Base-by-base conservation (phyloP, 2,329 filamentous ascomycete species). In the Penicillium sp. region DNA sequence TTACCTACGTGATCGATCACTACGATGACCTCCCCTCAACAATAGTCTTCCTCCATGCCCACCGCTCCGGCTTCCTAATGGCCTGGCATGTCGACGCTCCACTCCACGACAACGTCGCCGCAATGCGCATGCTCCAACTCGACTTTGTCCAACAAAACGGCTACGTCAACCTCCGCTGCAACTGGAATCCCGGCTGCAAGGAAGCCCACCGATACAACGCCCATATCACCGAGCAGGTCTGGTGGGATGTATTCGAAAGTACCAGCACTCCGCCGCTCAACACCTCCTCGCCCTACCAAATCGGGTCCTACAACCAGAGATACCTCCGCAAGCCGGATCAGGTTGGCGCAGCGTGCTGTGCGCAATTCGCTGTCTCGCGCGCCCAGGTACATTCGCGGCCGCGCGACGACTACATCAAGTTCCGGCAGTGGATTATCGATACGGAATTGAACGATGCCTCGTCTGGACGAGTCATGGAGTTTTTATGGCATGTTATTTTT, bases 401-500 rank as follows among this genome's bases (percentile, higher is more conserved):
- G 3, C 66, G 66, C 39, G 71, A 72, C 8, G 79, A 81, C 50
- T 86, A 86, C 55, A 60, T 79, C 13, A 74, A 73, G 33, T 80
- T 78, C 61, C 73, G 81, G 4, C 68, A 82, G 40, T 86, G 83
- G 83, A 55, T 86, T 35, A 60, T 83, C n/a, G 71, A 75, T 8
- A 82, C 81, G 2, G 66, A 75, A 4, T 63, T 81, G 44, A 72
- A 72, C 4, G 81, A 84, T 60, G 74, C 75, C 15, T 65, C 78
- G 24, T 81, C 77, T 25, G 83, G 82, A 1, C 72, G 82, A 20
- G 75, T 85, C 2, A 76, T 84, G 63, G 83, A 86, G 61, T 86
- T 83, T 57, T 66, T 82, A 15, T 87, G 83, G 83, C 83, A 86
- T 63, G 75, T 81, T 65, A 73, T 77, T 65, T 79, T 73, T 50